Percentiles rank a stretch among this genome's conserved stretches.
Evolutionary conservation across 257 asterid genomes (phyloP).

Genomic region (Vinca minor): DNA sequence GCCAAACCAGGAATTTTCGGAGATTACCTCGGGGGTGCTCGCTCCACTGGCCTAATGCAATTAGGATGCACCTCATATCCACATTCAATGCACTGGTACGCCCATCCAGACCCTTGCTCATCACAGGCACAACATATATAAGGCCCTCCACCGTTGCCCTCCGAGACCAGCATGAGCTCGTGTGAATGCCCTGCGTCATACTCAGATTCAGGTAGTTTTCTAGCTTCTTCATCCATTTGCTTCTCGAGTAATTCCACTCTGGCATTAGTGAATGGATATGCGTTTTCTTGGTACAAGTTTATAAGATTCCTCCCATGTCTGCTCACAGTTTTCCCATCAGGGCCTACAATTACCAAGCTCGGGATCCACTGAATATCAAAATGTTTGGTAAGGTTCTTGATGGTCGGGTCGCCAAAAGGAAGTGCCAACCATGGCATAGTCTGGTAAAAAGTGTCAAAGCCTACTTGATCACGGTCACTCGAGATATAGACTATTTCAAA

Average conservation of each 20-base stretch:
- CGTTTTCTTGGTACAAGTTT: conserved; percentile 48
- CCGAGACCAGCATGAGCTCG: conserved; percentile 53
- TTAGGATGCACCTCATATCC: conserved; percentile 74
- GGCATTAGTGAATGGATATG: conserved; percentile 49
- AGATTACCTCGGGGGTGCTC: not conserved
- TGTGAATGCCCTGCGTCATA: conserved; percentile 43
- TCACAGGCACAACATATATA: conserved; percentile 70
- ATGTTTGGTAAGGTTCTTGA: conserved; percentile 32
- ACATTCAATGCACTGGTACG: conserved; percentile 56
- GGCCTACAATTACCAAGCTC: conserved; percentile 46
- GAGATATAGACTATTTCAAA: conserved; percentile 56
- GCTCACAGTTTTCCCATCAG: conserved; percentile 60
- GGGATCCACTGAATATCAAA: conserved; percentile 56
- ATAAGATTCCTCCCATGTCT: conserved; percentile 48
- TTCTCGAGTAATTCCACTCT: conserved; percentile 33
- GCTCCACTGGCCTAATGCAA: conserved; percentile 29
- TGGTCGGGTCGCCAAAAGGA: conserved; percentile 43
- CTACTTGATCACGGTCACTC: conserved; percentile 40
- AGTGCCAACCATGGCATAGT: conserved; percentile 71
- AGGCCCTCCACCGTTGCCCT: conserved; percentile 63
- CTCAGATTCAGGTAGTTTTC: conserved; percentile 34
- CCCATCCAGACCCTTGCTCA: conserved; percentile 84
- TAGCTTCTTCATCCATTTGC: conserved; percentile 40
- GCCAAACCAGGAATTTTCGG: not conserved
- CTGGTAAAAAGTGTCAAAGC: conserved; percentile 33